These are phyloP conservation scores for Syzygium grande DNA, from an alignment of 345 rosid genomes.

Conservation along the genomic window DNA sequence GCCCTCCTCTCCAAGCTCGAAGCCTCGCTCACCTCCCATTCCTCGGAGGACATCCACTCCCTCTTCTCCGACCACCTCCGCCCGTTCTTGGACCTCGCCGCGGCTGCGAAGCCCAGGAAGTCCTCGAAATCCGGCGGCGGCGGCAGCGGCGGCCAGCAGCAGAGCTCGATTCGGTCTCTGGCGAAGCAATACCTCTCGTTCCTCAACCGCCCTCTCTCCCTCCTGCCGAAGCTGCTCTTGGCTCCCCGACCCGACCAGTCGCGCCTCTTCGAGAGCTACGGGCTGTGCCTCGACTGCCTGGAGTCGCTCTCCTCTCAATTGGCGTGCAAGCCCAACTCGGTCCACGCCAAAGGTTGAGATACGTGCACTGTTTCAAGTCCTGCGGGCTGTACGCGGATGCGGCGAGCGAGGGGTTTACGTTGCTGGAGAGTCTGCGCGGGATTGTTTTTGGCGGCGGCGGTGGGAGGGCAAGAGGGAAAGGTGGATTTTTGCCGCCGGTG, in stretches of 20 bases:
- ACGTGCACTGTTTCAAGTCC: constrained; percentile 41
- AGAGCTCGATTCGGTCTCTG: constrained; percentile 28
- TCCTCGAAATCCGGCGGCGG: background rate
- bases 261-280: constrained; percentile 33
- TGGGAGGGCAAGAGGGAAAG: background rate
- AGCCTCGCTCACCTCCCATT: too few species aligned
- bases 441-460: constrained; percentile 4
- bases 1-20: constrained; percentile 12
- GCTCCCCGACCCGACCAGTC: constrained; percentile 4
- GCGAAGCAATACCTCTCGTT: constrained; percentile 62
- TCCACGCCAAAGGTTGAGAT: constrained; percentile 45
- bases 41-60: background rate
- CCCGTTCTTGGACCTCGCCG: too few species aligned
- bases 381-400: constrained; percentile 45
- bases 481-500: constrained; percentile 22
- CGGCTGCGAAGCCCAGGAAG: background rate
- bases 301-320: constrained; percentile 62
- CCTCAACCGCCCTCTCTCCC: constrained; percentile 53
- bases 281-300: constrained; percentile 59
- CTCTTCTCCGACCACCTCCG: constrained; percentile 4
- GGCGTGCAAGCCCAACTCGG: constrained; percentile 44
- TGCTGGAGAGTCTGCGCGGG: constrained; percentile 41
- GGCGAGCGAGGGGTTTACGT: constrained; percentile 27
- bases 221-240: constrained; percentile 64
- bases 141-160: background rate